phyloP scores from a whole-genome alignment of 805 yeast genomes.

The baker's yeast (Saccharomyces cerevisiae) region DNA sequence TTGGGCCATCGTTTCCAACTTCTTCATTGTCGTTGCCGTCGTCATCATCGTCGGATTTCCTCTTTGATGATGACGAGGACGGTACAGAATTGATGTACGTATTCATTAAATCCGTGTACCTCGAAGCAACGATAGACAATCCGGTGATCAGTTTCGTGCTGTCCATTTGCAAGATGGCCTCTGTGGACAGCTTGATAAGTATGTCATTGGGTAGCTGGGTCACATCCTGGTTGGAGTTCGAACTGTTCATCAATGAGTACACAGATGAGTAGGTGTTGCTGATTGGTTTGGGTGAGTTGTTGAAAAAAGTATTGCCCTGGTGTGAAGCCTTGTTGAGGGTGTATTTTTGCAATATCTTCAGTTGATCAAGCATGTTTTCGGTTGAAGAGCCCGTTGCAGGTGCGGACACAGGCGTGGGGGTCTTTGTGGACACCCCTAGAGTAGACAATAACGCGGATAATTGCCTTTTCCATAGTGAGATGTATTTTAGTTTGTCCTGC shows the following conservation, averaged over 20 bases:
- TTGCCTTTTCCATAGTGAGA: constrained; percentile 1
- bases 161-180: constrained; percentile 55
- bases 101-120: constrained; percentile 46
- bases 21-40: constrained; percentile 28
- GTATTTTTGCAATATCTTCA: constrained; percentile 14
- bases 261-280: constrained; percentile 50
- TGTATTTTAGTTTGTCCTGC: neutral
- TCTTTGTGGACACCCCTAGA: neutral
- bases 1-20: constrained; percentile 24
- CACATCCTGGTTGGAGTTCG: constrained; percentile 61
- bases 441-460: neutral
- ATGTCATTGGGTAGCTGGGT: constrained; percentile 57
- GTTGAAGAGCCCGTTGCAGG: constrained; percentile 1
- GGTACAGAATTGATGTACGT: constrained; percentile 8
- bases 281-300: constrained; percentile 32
- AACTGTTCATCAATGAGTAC: constrained; percentile 58
- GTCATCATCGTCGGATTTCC: constrained; percentile 15
- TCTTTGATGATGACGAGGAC: constrained; percentile 11
- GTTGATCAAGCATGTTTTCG: neutral
- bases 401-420: neutral
- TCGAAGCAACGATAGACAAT: constrained; percentile 55
- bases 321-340: constrained; percentile 17
- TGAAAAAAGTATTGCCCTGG: constrained; percentile 20
- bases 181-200: constrained; percentile 53
- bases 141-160: constrained; percentile 51